These are phyloP conservation scores for Ceriops tagal DNA, from an alignment of 345 rosid species.

Conservation along the genomic window DNA sequence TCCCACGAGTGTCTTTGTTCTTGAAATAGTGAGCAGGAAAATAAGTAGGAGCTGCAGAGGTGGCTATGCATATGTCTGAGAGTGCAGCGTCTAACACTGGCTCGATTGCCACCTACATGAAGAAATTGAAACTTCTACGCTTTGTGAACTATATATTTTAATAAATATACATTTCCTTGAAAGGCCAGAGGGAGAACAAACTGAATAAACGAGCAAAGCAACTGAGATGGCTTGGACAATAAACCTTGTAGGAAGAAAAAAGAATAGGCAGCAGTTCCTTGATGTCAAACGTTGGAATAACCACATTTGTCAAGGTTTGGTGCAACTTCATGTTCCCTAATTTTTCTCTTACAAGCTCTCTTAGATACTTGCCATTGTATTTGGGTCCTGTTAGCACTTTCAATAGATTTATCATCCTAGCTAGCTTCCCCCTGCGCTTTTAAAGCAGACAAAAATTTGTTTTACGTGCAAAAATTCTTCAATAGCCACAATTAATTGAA, in stretches of 20 bases:
- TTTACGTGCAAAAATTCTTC: too few species aligned
- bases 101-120: constrained; percentile 24
- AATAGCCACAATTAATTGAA: too few species aligned
- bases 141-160: neutral
- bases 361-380: constrained; percentile 59
- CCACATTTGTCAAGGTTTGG: constrained; percentile 58
- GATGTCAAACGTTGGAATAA: constrained; percentile 67
- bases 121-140: neutral
- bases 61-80: constrained; percentile 62
- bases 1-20: constrained; percentile 41
- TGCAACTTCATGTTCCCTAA: constrained; percentile 45
- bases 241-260: constrained; percentile 63
- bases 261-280: constrained; percentile 61
- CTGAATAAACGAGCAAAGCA: too few species aligned
- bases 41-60: constrained; percentile 74
- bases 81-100: constrained; percentile 48
- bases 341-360: constrained; percentile 22
- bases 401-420: constrained; percentile 29
- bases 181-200: neutral
- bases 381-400: constrained; percentile 60
- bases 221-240: neutral
- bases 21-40: constrained; percentile 56
- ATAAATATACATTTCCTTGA: neutral
- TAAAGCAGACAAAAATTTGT: too few species aligned
- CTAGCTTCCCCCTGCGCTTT: constrained; percentile 33